phyloP scores from a whole-genome alignment of 2,329 filamentous ascomycete genomes.

The Alternaria sp. region DNA sequence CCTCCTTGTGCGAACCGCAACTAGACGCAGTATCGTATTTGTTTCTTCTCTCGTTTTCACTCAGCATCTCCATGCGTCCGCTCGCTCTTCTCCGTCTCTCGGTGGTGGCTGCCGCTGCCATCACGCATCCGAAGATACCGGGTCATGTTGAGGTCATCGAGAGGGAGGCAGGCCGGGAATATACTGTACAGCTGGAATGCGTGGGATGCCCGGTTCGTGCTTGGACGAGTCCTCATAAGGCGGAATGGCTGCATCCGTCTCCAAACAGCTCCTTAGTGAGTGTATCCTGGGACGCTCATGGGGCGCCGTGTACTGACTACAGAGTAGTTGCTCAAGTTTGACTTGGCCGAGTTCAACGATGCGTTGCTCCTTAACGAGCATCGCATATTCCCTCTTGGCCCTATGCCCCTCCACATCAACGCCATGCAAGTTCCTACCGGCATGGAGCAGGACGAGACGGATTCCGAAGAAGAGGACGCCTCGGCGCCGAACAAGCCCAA shows the following conservation, averaged over 20 bases:
- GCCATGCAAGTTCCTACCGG: constrained; percentile 37
- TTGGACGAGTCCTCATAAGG: constrained; percentile 11
- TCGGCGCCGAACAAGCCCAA: constrained; percentile 21
- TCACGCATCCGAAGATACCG: constrained; percentile 7
- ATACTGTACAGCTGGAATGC: constrained; percentile 43
- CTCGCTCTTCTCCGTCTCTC: constrained; percentile 19
- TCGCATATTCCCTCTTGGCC: constrained; percentile 33
- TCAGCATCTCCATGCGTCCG: constrained; percentile 26
- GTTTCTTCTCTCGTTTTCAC: constrained; percentile 7
- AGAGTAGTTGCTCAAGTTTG: constrained; percentile 37
- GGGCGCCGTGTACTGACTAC: neutral
- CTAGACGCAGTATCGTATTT: constrained; percentile 4
- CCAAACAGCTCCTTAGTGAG: constrained; percentile 39
- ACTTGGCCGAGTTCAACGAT: constrained; percentile 19
- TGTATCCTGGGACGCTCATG: neutral
- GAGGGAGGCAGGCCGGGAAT: constrained; percentile 33
- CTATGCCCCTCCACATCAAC: constrained; percentile 34
- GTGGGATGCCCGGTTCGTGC: constrained; percentile 38
- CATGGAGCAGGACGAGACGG: constrained; percentile 22
- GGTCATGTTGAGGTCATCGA: neutral
- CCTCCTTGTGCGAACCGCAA: constrained; percentile 5
- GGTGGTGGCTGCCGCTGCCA: constrained; percentile 15
- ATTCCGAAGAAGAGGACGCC: constrained; percentile 14
- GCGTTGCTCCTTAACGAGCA: constrained; percentile 35
- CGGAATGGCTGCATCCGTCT: constrained; percentile 29